A percentile compares a stretch with the other conserved stretches of the same genome.
Conservation (phyloP, 2,329 filamentous ascomycete species). For the Aspergillus vadensis region DNA sequence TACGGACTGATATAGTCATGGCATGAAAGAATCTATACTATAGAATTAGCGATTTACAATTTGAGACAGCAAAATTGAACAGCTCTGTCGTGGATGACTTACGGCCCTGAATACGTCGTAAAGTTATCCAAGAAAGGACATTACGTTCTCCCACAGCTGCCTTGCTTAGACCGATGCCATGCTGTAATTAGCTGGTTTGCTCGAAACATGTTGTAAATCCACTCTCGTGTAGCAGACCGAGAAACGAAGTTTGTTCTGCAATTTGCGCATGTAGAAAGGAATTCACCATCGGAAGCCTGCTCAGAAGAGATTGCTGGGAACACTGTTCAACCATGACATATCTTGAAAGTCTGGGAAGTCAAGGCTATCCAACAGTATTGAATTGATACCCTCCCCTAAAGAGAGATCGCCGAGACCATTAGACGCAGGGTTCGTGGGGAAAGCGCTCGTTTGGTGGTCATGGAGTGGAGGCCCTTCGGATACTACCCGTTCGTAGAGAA, state of each 20-base stretch:
- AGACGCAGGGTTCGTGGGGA: background rate
- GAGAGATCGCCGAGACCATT: constrained; percentile 26
- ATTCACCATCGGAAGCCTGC: background rate
- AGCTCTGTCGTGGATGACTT: no score
- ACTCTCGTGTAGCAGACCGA: background rate
- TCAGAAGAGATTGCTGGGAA: constrained; percentile 34
- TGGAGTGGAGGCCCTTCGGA: constrained; percentile 19
- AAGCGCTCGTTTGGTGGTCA: constrained; percentile 6
- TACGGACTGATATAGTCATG: background rate
- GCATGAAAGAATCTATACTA: background rate
- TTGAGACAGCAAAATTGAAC: no score
- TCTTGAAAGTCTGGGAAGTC: constrained; percentile 36
- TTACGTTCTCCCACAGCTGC: no score
- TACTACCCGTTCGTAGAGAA: constrained; percentile 32
- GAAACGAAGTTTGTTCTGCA: background rate
- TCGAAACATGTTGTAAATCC: background rate
- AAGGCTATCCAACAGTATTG: constrained; percentile 28
- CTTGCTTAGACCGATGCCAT: no score
- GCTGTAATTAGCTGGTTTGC: no score
- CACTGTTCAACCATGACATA: constrained; percentile 39
- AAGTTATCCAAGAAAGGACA: no score
- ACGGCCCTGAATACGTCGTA: no score
- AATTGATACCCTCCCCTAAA: constrained; percentile 31
- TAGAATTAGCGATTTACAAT: no score
- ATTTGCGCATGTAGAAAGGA: no score